Percentiles rank a stretch among this genome's conserved stretches.
phyloP scores from a whole-genome alignment of 2,329 filamentous ascomycete species.

The Claviceps monticola region DNA sequence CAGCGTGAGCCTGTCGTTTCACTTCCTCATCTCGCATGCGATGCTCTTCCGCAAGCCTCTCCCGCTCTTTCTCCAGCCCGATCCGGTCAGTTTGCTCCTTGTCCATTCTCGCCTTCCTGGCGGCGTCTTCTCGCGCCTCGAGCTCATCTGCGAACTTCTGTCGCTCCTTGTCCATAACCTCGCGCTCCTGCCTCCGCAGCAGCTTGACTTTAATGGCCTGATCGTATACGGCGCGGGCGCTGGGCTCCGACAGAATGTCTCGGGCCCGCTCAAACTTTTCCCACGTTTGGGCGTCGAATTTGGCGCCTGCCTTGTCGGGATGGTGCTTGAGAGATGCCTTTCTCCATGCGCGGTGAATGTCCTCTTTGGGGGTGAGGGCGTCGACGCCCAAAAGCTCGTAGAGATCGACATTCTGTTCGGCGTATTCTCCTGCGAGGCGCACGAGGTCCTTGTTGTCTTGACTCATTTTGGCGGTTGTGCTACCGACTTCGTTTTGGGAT shows the following conservation, averaged over 20 bases:
- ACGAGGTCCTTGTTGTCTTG: constrained; percentile 34
- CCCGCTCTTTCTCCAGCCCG: constrained; percentile 23
- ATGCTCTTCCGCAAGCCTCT: constrained; percentile 22
- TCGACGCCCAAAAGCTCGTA: constrained; percentile 62
- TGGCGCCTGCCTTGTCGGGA: constrained; percentile 72
- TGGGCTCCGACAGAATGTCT: constrained; percentile 62
- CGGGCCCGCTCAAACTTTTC: constrained; percentile 76
- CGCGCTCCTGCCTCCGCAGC: constrained; percentile 55
- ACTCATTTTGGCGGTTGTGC: constrained; percentile 17
- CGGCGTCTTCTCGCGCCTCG: constrained; percentile 59
- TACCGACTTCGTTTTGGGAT: too few relatives aligned
- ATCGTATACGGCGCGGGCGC: constrained; percentile 65
- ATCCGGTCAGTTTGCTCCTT: constrained; percentile 22
- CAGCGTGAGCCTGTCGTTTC: constrained; percentile 20
- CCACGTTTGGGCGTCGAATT: constrained; percentile 68
- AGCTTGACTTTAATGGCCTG: constrained; percentile 56
- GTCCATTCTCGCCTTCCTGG: constrained; percentile 43
- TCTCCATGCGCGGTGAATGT: constrained; percentile 73
- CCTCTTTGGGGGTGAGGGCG: constrained; percentile 49
- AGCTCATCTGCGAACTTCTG: constrained; percentile 75
- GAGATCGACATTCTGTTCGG: constrained; percentile 53
- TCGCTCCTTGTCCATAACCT: constrained; percentile 58
- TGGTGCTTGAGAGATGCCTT: constrained; percentile 82
- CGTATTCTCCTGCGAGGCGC: constrained; percentile 42
- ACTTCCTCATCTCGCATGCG: constrained; percentile 24